Percentiles rank a stretch among this genome's conserved stretches.
Conservation (phyloP, 2,329 filamentous ascomycete genomes). For the Alternaria dauci region DNA sequence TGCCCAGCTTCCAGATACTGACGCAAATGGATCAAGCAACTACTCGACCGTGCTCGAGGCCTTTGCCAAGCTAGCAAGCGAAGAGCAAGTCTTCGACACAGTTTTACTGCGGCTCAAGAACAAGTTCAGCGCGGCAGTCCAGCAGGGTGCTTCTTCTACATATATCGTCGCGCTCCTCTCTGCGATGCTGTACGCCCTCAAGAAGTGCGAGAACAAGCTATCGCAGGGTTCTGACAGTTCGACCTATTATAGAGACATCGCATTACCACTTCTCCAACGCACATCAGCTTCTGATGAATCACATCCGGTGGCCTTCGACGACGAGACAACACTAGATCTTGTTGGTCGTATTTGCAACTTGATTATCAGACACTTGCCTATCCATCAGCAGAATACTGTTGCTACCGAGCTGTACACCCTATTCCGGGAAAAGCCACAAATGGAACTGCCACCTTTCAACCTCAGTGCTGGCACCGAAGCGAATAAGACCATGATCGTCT, state of each 20-base stretch:
- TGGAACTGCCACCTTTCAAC: conserved; percentile 45
- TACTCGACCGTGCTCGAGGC: conserved; percentile 69
- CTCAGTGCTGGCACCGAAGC: conserved; percentile 41
- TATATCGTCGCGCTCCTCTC: conserved; percentile 69
- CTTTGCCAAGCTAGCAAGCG: conserved; percentile 69
- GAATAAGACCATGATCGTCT: conserved; percentile 62
- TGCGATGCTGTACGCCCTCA: conserved; percentile 69
- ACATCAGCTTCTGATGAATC: conserved; percentile 44
- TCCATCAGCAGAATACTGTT: conserved; percentile 60
- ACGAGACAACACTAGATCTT: conserved; percentile 65
- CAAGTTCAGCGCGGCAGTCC: conserved; percentile 66
- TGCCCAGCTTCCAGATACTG: conserved; percentile 67
- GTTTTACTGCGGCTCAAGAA: conserved; percentile 69
- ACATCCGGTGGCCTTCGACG: conserved; percentile 48
- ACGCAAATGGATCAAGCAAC: conserved; percentile 54
- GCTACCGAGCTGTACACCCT: conserved; percentile 64
- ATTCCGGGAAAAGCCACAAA: conserved; percentile 51
- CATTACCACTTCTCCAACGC: conserved; percentile 53
- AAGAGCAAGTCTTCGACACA: conserved; percentile 70
- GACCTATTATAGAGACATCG: conserved; percentile 58
- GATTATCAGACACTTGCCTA: conserved; percentile 63
- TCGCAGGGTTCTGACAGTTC: conserved; percentile 51
- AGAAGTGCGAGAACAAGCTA: conserved; percentile 62
- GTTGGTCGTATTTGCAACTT: conserved; percentile 68
- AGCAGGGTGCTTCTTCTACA: conserved; percentile 59